These are phyloP conservation scores for Talaromyces marneffei DNA, from an alignment of 2,329 filamentous ascomycete genomes.

Conservation along the genomic window DNA sequence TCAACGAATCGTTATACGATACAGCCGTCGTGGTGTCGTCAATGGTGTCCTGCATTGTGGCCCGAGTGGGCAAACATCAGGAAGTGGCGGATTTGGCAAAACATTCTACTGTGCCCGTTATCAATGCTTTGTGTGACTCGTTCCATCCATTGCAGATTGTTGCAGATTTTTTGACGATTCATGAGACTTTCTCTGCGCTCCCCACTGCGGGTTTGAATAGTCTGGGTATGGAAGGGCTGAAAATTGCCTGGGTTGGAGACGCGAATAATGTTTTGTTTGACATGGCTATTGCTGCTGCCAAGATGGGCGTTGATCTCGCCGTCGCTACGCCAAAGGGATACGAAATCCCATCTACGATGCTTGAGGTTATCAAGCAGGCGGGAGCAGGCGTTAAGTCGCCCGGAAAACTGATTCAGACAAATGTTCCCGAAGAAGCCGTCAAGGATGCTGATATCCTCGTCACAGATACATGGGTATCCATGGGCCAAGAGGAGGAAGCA, in stretches of 20 bases:
- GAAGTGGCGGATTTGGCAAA: conserved; percentile 66
- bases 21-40: conserved; percentile 90
- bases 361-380: conserved; percentile 62
- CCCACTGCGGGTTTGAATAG: conserved; percentile 32
- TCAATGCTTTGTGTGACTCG: conserved; percentile 81
- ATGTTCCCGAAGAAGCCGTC: conserved; percentile 74
- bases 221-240: conserved; percentile 72
- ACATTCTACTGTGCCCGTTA: conserved; percentile 71
- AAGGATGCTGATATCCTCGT: conserved; percentile 83
- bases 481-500: conserved; percentile 90
- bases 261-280: conserved; percentile 97
- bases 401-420: conserved; percentile 68
- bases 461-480: conserved; percentile 96
- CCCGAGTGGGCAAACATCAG: conserved; percentile 69
- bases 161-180: conserved; percentile 86
- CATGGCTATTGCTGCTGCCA: conserved; percentile 77
- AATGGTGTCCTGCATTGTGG: conserved; percentile 79
- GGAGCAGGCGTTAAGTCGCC: conserved; percentile 52
- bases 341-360: conserved; percentile 70
- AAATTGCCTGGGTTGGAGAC: conserved; percentile 93
- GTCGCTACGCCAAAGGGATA: conserved; percentile 85
- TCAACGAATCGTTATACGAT: conserved; percentile 90
- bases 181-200: conserved; percentile 63
- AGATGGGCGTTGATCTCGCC: conserved; percentile 77
- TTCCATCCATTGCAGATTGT: conserved; percentile 93